These are phyloP conservation scores for Colletotrichum paranaense DNA, from an alignment of 2,329 filamentous ascomycete genomes.

Conservation along the genomic window DNA sequence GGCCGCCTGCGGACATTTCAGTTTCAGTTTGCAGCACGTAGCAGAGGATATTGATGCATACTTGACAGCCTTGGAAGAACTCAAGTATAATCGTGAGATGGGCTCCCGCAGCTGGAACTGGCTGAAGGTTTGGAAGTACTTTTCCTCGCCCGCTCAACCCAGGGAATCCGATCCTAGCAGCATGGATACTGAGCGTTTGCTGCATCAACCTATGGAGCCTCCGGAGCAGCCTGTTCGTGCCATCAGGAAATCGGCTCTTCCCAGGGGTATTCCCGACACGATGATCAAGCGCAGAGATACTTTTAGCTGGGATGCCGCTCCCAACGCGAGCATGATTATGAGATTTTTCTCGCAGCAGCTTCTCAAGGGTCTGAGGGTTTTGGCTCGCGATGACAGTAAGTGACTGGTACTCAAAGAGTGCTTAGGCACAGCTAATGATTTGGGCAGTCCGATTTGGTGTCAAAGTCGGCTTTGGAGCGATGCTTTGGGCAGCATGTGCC, in stretches of 20 bases:
- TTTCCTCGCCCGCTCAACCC: conserved; percentile 3
- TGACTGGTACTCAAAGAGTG: conserved; percentile 37
- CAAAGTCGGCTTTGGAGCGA: conserved; percentile 92
- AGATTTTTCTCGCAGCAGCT: conserved; percentile 58
- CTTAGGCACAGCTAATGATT: conserved; percentile 7
- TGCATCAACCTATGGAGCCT: conserved; percentile 41
- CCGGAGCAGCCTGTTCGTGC: conserved; percentile 52
- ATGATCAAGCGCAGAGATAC: conserved; percentile 65
- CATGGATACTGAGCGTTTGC: conserved; percentile 54
- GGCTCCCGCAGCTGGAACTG: conserved; percentile 81
- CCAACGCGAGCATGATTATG: conserved; percentile 56
- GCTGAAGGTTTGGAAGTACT: conserved; percentile 78
- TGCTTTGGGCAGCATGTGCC: conserved; percentile 88
- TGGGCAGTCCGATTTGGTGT: conserved; percentile 76
- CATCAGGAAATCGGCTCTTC: conserved; percentile 65
- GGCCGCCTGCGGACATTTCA: conserved; percentile 97
- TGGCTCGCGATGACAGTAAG: conserved; percentile 65
- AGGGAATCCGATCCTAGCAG: conserved; percentile 44
- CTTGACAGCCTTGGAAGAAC: conserved; percentile 84
- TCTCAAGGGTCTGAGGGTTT: conserved; percentile 57
- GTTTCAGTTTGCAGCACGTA: conserved; percentile 90
- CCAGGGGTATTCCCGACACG: conserved; percentile 65
- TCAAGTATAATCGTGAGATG: conserved; percentile 77
- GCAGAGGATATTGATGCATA: conserved; percentile 90
- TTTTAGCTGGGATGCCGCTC: conserved; percentile 67